Evolutionary conservation across 345 rosid species (phyloP).

Genomic region (Citrus maxima): DNA sequence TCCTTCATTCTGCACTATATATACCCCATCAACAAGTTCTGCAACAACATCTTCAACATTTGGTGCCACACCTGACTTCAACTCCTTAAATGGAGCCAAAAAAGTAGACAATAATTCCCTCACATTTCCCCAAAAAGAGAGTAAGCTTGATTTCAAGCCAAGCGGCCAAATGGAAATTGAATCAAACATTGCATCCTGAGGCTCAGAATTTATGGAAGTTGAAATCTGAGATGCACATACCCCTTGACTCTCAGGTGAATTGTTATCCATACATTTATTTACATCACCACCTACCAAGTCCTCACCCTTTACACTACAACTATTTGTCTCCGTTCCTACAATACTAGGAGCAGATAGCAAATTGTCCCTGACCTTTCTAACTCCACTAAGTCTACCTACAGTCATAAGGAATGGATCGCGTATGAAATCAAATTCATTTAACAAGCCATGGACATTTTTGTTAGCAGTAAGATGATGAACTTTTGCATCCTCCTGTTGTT

Average conservation of each 20-base stretch:
- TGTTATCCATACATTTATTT: constrained; percentile 21
- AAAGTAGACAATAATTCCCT: constrained; percentile 29
- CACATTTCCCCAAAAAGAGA: constrained; percentile 32
- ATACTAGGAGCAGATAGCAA: constrained; percentile 23
- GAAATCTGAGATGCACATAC: constrained; percentile 25
- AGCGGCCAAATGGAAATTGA: constrained; percentile 27
- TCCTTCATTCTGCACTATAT: constrained; percentile 53
- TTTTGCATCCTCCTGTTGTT: constrained; percentile 25
- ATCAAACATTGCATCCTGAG: constrained; percentile 33
- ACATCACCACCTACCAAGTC: constrained; percentile 25
- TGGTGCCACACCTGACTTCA: constrained; percentile 41
- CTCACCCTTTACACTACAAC: constrained; percentile 21
- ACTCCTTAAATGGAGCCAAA: constrained; percentile 39
- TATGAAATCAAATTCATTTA: constrained; percentile 31
- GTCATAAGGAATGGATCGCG: constrained; percentile 70
- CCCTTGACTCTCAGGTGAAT: constrained; percentile 32
- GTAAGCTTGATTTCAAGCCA: constrained; percentile 24
- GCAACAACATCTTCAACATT: constrained; percentile 58
- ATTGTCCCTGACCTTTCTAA: constrained; percentile 30
- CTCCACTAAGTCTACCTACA: constrained; percentile 43
- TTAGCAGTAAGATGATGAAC: constrained; percentile 11
- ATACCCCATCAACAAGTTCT: constrained; percentile 55
- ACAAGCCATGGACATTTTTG: constrained; percentile 18
- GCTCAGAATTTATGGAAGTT: constrained; percentile 34
- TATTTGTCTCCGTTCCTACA: constrained; percentile 21